Evolutionary conservation across 352 stramenopile species (phyloP).

Genomic region (Phytophthora cajani): DNA sequence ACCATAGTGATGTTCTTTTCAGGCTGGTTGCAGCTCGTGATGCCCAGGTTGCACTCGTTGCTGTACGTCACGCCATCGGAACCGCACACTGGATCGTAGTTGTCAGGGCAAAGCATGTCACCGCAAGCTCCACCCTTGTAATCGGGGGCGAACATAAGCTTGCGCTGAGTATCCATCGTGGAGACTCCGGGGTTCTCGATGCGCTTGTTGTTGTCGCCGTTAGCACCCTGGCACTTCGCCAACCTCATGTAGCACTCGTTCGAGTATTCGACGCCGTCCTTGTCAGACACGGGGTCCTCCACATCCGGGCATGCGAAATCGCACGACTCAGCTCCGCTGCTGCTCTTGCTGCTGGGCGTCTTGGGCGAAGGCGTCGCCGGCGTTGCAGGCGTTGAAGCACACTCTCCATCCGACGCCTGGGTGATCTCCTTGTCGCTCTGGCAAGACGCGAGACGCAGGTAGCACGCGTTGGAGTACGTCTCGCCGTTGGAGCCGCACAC

Average conservation of each 20-base stretch:
- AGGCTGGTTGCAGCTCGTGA: slow-evolving; percentile 9
- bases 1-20: slow-evolving; percentile 29
- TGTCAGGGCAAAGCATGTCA: too few relatives aligned
- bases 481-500: slow-evolving; percentile 55
- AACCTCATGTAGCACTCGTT: slow-evolving; percentile 47
- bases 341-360: slow-evolving; percentile 1
- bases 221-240: slow-evolving; percentile 34
- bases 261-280: slow-evolving; percentile 41
- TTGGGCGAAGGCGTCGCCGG: slow-evolving; percentile 7
- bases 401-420: slow-evolving; percentile 31
- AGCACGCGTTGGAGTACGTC: slow-evolving; percentile 53
- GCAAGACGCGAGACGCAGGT: slow-evolving; percentile 36
- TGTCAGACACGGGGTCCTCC: slow-evolving; percentile 37
- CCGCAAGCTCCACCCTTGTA: too few relatives aligned
- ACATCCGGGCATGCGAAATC: slow-evolving; percentile 17
- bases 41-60: slow-evolving; percentile 38
- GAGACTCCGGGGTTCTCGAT: neutral
- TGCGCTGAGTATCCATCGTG: neutral
- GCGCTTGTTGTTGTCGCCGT: slow-evolving; percentile 10
- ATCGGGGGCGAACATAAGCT: too few relatives aligned
- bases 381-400: slow-evolving; percentile 11
- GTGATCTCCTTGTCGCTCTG: slow-evolving; percentile 33
- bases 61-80: slow-evolving; percentile 53
- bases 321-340: slow-evolving; percentile 3
- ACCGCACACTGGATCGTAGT: slow-evolving; percentile 10